A percentile compares a stretch with the other conserved stretches of the same genome.
phyloP scores from a whole-genome alignment of 1,139 yeast genomes.

The Lodderomyces oxycetoniae region DNA sequence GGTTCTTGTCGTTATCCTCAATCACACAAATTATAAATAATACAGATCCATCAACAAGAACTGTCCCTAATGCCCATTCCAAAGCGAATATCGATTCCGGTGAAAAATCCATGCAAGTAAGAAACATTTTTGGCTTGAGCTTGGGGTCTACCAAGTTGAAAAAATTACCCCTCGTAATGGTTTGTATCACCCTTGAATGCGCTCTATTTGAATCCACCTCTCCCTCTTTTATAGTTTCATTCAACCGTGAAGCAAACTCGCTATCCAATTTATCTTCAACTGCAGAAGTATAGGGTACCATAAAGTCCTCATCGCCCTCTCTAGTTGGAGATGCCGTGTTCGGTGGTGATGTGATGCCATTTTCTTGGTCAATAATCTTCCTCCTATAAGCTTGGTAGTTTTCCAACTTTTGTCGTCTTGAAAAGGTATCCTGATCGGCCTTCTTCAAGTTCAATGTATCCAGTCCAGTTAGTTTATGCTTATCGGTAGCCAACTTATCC shows the following conservation, averaged over 20 bases:
- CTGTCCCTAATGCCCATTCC: slow-evolving; percentile 88
- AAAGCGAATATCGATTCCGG: slow-evolving; percentile 83
- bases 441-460: slow-evolving; percentile 33
- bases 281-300: slow-evolving; percentile 68
- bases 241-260: slow-evolving; percentile 57
- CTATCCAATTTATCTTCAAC: slow-evolving; percentile 65
- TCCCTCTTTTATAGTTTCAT: slow-evolving; percentile 56
- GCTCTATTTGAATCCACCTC: slow-evolving; percentile 54
- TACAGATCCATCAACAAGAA: slow-evolving; percentile 79
- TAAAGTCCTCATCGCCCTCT: slow-evolving; percentile 26
- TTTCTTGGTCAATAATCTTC: slow-evolving; percentile 46
- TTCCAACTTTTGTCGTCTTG: slow-evolving; percentile 42
- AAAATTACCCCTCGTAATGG: slow-evolving; percentile 67
- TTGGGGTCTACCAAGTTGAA: slow-evolving; percentile 50
- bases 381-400: slow-evolving; percentile 48
- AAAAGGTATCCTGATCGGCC: slow-evolving; percentile 45
- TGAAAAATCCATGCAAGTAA: slow-evolving; percentile 76
- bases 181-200: slow-evolving; percentile 58
- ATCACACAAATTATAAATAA: slow-evolving; percentile 74
- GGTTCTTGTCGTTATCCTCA: slow-evolving; percentile 58
- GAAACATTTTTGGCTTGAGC: slow-evolving; percentile 60
- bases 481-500: slow-evolving; percentile 35
- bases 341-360: slow-evolving; percentile 17
- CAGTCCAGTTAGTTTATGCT: slow-evolving; percentile 44
- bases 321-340: slow-evolving; percentile 6